Evolutionary conservation across 1,139 yeast species (phyloP).

Genomic region (Sugiyamaella neomexicana): DNA sequence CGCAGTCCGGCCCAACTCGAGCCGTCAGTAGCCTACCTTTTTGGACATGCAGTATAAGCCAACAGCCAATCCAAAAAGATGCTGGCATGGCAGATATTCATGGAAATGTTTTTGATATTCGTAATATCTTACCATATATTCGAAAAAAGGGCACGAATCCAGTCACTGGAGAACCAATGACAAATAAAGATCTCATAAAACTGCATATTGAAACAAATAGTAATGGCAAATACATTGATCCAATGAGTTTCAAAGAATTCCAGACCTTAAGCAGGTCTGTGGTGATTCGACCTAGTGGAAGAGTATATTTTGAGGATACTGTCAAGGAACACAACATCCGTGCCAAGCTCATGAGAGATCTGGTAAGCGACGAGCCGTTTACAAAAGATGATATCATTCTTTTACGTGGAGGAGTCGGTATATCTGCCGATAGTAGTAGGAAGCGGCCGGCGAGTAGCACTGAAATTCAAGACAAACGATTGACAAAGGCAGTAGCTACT

Average conservation of each 20-base stretch:
- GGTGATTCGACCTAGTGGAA: slow-evolving; percentile 38
- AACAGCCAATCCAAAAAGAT: slow-evolving; percentile 37
- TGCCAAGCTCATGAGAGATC: slow-evolving; percentile 37
- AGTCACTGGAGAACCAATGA: slow-evolving; percentile 36
- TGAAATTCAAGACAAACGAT: background rate
- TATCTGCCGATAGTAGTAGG: slow-evolving; percentile 6
- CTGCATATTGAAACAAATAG: slow-evolving; percentile 36
- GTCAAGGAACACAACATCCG: slow-evolving; percentile 38
- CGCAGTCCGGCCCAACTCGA: slow-evolving; percentile 28
- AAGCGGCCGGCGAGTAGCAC: background rate
- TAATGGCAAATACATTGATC: slow-evolving; percentile 39
- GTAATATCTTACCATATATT: slow-evolving; percentile 39
- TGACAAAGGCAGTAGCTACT: background rate
- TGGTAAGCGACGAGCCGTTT: slow-evolving; percentile 39
- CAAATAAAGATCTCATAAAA: slow-evolving; percentile 33
- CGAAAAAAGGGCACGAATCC: slow-evolving; percentile 39
- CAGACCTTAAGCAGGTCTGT: slow-evolving; percentile 36
- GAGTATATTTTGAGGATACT: slow-evolving; percentile 40
- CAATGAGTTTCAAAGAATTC: slow-evolving; percentile 40
- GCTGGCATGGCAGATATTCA: slow-evolving; percentile 37
- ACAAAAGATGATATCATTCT: slow-evolving; percentile 35
- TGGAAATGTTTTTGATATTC: slow-evolving; percentile 41
- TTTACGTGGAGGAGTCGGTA: slow-evolving; percentile 32
- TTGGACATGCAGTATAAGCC: slow-evolving; percentile 41
- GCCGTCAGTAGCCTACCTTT: slow-evolving; percentile 36